These are phyloP conservation scores for Microascus cirrosus DNA, from an alignment of 2,329 filamentous ascomycete species.

Conservation along the genomic window DNA sequence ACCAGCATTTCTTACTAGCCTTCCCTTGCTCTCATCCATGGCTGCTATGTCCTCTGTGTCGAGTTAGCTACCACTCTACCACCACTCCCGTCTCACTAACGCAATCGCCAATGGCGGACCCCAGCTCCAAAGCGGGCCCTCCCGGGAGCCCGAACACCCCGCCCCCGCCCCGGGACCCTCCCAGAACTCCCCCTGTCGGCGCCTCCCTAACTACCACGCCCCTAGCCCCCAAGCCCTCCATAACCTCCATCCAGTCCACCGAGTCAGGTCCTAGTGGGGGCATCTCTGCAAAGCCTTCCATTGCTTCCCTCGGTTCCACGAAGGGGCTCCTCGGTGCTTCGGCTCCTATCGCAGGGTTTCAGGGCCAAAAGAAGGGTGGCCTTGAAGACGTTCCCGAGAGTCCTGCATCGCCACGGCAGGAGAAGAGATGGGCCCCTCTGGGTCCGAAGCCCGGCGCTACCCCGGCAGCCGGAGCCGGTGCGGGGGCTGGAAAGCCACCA, in stretches of 20 bases:
- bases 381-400: constrained; percentile 2
- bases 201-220: background rate
- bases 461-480: background rate
- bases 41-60: no score
- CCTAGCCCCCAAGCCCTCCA: constrained; percentile 1
- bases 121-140: background rate
- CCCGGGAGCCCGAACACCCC: background rate
- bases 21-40: no score
- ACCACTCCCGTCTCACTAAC: background rate
- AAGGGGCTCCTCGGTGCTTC: constrained; percentile 2
- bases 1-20: no score
- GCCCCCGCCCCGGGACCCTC: background rate
- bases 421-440: background rate
- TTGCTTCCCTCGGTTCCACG: constrained; percentile 4
- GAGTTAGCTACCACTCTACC: background rate
- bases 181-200: background rate
- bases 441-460: background rate
- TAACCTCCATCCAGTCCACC: background rate
- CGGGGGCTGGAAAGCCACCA: background rate
- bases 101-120: background rate
- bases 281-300: constrained; percentile 3
- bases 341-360: background rate
- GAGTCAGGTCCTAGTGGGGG: background rate
- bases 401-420: background rate
- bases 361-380: background rate